Percentiles rank a stretch among this genome's conserved stretches.
These are phyloP conservation scores for Tolypocladium guangdongense DNA, from an alignment of 2,329 filamentous ascomycete species.

Conservation along the genomic window DNA sequence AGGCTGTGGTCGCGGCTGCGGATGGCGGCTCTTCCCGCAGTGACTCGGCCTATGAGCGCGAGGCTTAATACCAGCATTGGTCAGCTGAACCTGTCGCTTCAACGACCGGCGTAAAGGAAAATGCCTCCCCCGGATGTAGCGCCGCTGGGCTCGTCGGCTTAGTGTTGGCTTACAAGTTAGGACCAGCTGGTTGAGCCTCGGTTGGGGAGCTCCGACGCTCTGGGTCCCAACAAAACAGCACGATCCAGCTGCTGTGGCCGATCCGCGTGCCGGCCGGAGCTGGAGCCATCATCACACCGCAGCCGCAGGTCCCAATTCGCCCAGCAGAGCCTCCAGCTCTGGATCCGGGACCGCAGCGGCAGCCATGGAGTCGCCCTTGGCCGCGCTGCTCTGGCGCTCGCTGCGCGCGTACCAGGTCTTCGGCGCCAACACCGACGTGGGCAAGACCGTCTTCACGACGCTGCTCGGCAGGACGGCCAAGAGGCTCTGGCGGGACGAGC, in stretches of 20 bases:
- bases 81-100: neutral
- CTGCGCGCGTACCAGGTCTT: slow-evolving; percentile 65
- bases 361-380: slow-evolving; percentile 29
- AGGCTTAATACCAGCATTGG: neutral
- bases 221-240: slow-evolving; percentile 5
- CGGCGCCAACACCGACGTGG: slow-evolving; percentile 75
- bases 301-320: neutral
- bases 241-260: neutral
- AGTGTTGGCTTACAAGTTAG: no score
- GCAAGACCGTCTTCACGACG: slow-evolving; percentile 73
- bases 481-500: slow-evolving; percentile 30
- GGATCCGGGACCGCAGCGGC: neutral
- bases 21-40: neutral
- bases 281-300: neutral
- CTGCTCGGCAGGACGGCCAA: slow-evolving; percentile 54
- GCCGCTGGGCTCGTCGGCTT: neutral
- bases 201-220: neutral
- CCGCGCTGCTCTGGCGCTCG: slow-evolving; percentile 55
- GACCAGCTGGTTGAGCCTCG: slow-evolving; percentile 1
- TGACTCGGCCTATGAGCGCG: neutral
- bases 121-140: neutral
- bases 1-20: neutral
- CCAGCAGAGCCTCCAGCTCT: neutral
- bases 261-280: neutral
- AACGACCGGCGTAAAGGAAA: neutral